Base-by-base conservation (phyloP, 345 rosid genomes). In the Murraya koenigii region DNA sequence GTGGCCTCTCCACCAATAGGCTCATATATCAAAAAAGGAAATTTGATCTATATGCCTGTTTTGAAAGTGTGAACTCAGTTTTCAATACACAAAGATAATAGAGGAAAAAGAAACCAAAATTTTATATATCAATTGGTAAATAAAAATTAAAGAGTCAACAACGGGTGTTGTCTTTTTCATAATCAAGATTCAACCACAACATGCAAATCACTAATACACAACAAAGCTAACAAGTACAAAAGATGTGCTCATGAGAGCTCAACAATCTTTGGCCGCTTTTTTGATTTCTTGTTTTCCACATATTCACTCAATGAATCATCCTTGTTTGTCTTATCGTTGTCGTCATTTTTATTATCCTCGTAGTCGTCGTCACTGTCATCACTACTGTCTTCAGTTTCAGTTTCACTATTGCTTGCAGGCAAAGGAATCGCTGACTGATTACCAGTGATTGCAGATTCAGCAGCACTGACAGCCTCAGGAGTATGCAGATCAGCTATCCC, bases 401-500 rank as follows among this genome's bases (percentile, higher is more conserved):
- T 80, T 70, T 77, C 87, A 3, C 80, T 85, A 33, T 81, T 79
- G 75, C 86, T 55, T 32, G 79, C 69, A 11, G 77, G 76, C 67
- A 69, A 54, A 47, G 80, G 75, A 79, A 77, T 79, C 23, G 28
- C 70, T 4, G 82, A 86, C 41, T 83, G 87, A 79, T 80, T 62
- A 72, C 87, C 85, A 0, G 82, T 78, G 15, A 89, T 79, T 30
- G 93, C 93, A n/a, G 97, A 86, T 86, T 93, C 98, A 80, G 95
- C 98, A 11, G 95, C 99, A 33, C 75, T 85, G 22, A 94, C 83
- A 44, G 97, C 97, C 85, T 92, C 94, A 8, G 93, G 89, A 6
- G 97, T 94, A 71, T 92, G 89, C 80, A 96, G 99, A 91, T 94
- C 99, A 75, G 97, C 93, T 2, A 96, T 77, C 38, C 98, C 97